These are phyloP conservation scores for Coprinopsis cinerea DNA, from an alignment of 768 basidiomycete genomes.

Conservation along the genomic window DNA sequence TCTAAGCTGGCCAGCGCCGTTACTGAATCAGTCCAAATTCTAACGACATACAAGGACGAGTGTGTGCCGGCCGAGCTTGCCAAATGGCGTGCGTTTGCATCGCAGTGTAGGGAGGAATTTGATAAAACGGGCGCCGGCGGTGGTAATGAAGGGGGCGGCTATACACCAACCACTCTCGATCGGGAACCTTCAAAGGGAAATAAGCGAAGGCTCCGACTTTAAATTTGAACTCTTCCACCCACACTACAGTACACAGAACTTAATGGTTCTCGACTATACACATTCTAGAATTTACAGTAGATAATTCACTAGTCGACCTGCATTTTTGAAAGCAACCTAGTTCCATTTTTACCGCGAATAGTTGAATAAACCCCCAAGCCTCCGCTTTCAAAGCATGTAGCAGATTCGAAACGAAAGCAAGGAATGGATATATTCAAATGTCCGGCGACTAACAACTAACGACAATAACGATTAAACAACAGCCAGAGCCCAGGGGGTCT, in stretches of 20 bases:
- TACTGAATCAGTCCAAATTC: background rate
- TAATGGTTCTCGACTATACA: background rate
- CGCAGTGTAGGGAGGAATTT: background rate
- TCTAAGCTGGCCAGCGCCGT: slow-evolving; percentile 6
- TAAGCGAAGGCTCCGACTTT: background rate
- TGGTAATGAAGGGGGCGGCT: background rate
- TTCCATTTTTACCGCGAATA: no score
- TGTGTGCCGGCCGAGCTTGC: slow-evolving; percentile 1
- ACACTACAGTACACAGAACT: background rate
- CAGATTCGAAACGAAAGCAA: no score
- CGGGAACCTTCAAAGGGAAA: background rate
- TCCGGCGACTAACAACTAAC: no score
- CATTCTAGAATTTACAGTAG: no score
- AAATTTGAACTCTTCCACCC: background rate
- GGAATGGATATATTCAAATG: no score
- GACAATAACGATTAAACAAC: background rate
- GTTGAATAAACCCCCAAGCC: no score
- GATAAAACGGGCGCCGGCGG: background rate
- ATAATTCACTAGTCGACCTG: no score
- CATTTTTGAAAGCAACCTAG: no score
- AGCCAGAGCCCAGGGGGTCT: background rate
- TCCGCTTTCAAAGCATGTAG: no score
- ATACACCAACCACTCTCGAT: slow-evolving; percentile 5
- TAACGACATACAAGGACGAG: slow-evolving; percentile 4
- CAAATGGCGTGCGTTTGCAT: slow-evolving; percentile 4